Evolutionary conservation across 148 eudicot genomes (phyloP), one percentile per base, ranked within the genome.

Genomic region (Heliamphora exappendiculata): DNA sequence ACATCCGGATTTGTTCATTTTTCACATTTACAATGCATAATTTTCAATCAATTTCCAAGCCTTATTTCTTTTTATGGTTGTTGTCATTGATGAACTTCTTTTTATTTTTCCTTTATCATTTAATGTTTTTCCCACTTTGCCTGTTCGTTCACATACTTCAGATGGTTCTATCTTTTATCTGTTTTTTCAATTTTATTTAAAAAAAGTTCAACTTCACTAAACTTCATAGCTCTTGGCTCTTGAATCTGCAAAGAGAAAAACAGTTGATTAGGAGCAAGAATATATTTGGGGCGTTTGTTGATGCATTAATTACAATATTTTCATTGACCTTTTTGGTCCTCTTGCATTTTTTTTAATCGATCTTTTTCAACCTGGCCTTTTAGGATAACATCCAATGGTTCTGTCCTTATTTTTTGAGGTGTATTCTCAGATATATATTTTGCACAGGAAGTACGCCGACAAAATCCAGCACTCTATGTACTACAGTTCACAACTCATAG

Each of bases 401-500:
- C 9, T 24, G n/a, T 34, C 31, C 53, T 68, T 41, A 68, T 28
- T 1, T n/a, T n/a, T n/a, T n/a, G n/a, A n/a, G n/a, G n/a, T n/a
- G n/a, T n/a, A n/a, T n/a, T n/a, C n/a, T n/a, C n/a, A n/a, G n/a
- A n/a, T n/a, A n/a, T n/a, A n/a, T n/a, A 66, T 74, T 36, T 47
- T 44, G 2, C 82, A 84, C 86, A 87, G 87, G 78, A 82, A 82
- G 59, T 72, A 78, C 79, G 58, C 28, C 0, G 84, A 82, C 13
- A 72, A 79, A 49, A 19, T 78, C 68, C 87, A 82, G 22, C 76
- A 80, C 20, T 73, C 80, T 17, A 47, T 77, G 75, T 79, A 74
- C 75, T 67, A 55, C 76, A 80, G 74, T 74, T 59, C 80, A 20
- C 75, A 62, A 10, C 67, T 74, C 29, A 24, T 17, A 49, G 83